Percentiles rank a stretch among this genome's conserved stretches.
phyloP scores from a whole-genome alignment of 164 flowering plant species.

The Platanus orientalis region DNA sequence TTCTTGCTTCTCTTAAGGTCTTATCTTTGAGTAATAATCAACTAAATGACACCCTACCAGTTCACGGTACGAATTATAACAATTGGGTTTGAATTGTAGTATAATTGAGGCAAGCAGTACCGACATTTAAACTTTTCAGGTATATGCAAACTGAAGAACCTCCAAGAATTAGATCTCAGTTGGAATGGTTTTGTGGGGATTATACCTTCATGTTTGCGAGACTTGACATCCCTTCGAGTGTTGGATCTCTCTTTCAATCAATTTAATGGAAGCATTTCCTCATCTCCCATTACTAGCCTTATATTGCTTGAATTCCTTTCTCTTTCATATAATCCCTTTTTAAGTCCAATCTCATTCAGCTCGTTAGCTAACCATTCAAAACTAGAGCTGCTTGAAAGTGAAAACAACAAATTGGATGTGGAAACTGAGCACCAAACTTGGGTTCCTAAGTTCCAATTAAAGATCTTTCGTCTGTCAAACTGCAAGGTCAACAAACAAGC shows the following conservation, averaged over 20 bases:
- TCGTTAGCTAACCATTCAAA: constrained; percentile 9
- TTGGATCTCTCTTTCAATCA: constrained; percentile 9
- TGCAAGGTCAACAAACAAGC: not conserved
- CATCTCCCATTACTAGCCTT: constrained; percentile 4
- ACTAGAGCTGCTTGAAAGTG: not conserved
- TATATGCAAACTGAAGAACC: constrained; percentile 8
- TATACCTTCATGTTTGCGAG: constrained; percentile 9
- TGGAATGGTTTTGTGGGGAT: not conserved
- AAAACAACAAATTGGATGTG: not conserved
- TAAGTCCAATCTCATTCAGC: constrained; percentile 5
- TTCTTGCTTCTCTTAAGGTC: not conserved
- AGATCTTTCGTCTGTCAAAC: not conserved
- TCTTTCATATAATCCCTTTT: constrained; percentile 10
- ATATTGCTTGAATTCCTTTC: constrained; percentile 5
- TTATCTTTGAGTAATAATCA: not conserved
- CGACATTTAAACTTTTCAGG: no score
- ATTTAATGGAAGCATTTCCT: constrained; percentile 12
- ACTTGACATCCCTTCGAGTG: constrained; percentile 13
- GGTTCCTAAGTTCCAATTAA: constrained; percentile 4
- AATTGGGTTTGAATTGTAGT: no score
- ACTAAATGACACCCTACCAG: not conserved
- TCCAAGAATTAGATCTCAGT: constrained; percentile 12
- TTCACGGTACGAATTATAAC: not conserved
- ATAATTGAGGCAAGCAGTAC: no score
- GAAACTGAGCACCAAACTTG: not conserved